Evolutionary conservation across 148 eudicot species (phyloP), one percentile per base, ranked within the genome.

Genomic region (Spergularia marina): DNA sequence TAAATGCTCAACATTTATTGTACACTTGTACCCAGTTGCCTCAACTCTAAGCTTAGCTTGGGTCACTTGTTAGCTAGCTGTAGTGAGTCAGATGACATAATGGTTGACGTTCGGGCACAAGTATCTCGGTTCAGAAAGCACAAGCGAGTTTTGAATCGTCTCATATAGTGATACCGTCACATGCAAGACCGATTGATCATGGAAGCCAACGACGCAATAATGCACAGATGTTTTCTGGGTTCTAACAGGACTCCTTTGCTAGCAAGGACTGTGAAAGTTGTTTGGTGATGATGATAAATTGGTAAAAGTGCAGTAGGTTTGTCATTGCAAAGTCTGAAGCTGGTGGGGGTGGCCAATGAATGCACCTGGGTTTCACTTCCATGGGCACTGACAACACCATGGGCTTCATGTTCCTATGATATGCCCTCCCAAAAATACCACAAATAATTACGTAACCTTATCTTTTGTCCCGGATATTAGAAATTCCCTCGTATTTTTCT

Each of bases 381-480:
- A 78, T 71, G 52, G 23, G 65, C 59, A 73, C 53, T 8, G 74
- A 79, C 74, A 79, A 55, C 13, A 63, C 52, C 58, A 78, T 57
- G 57, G 49, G 40, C 39, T 12, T 53, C 12, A 57, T 78, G 7
- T 65, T 74, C 54, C 36, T 60, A 63, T 74, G 64, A 79, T 12
- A 60, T 68, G 30, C 17, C 64, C 74, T 58, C 53, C 74, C 59
- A 68, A 8, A n/a, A 4, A 4, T 4, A 44, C 18, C 18, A 34
- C 74, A 30, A 12, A 49, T 30, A 18, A 21, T 10, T 7, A 8
- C 44, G 15, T 44, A 44, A 2, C 36, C 36, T 30, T 30, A 30
- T 30, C 36, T 30, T 30, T 30, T 30, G 4, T 30, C 36, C 3
- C 36, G 36, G 36, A 30, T 30, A 30, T 3, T 30, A 30, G 36